phyloP scores from a whole-genome alignment of 306 rosid species.

The Trifolium pratense region DNA sequence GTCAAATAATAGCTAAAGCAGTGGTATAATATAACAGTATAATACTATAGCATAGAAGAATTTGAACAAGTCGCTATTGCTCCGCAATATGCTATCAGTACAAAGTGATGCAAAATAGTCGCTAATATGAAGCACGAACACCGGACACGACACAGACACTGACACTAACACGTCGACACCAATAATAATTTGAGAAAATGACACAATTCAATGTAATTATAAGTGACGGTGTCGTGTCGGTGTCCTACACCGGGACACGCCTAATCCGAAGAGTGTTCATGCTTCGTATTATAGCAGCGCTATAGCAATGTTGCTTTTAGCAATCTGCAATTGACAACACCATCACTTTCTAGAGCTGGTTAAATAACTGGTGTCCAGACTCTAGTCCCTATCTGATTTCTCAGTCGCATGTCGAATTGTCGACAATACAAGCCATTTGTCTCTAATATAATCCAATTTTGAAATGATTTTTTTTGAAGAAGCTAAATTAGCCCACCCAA shows the following conservation, averaged over 20 bases:
- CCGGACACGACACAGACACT: no score
- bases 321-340: neutral
- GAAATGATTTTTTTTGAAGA: no score
- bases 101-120: neutral
- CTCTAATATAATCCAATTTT: neutral
- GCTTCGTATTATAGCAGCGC: no score
- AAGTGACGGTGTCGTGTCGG: no score
- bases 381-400: neutral
- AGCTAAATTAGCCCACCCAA: no score
- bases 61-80: neutral
- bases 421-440: slow-evolving; percentile 4
- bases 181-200: no score
- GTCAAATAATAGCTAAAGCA: neutral
- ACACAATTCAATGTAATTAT: no score
- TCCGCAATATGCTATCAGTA: neutral
- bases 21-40: neutral
- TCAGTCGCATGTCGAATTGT: neutral
- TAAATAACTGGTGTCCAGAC: neutral
- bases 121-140: neutral
- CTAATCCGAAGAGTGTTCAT: no score
- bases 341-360: slow-evolving; percentile 4
- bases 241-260: no score
- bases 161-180: no score
- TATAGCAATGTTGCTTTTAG: neutral
- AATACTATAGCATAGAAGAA: neutral